These are phyloP conservation scores for Dipodascopsis uninucleata DNA, from an alignment of 805 yeast genomes.

Conservation along the genomic window DNA sequence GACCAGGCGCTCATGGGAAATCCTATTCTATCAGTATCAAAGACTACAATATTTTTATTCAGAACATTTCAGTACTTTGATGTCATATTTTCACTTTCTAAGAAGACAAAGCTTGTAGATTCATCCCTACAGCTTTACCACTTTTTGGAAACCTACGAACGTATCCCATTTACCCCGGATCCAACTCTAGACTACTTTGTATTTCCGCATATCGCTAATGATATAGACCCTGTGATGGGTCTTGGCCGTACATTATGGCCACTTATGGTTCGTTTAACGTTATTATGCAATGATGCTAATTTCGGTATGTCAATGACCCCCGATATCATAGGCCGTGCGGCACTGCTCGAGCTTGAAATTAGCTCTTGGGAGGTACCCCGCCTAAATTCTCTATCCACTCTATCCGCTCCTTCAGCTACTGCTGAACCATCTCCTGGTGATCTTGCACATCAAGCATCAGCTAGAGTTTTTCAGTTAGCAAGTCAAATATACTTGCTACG, in stretches of 20 bases:
- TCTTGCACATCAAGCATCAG: constrained; percentile 25
- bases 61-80: constrained; percentile 27
- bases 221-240: constrained; percentile 27
- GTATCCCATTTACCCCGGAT: constrained; percentile 6
- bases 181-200: constrained; percentile 4
- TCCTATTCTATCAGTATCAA: constrained; percentile 9
- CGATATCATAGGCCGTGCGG: constrained; percentile 18
- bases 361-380: constrained; percentile 22
- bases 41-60: constrained; percentile 20
- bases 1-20: background rate
- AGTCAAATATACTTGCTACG: constrained; percentile 25
- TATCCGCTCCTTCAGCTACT: background rate
- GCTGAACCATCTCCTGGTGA: constrained; percentile 5
- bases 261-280: constrained; percentile 22
- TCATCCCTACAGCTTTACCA: constrained; percentile 20
- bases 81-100: constrained; percentile 24
- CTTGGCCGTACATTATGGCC: constrained; percentile 26
- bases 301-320: constrained; percentile 21
- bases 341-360: constrained; percentile 23
- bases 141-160: constrained; percentile 20
- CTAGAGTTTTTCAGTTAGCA: constrained; percentile 25
- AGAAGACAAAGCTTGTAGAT: constrained; percentile 15
- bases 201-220: background rate
- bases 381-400: no score
- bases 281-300: constrained; percentile 23